phyloP scores from a whole-genome alignment of 345 rosid genomes.

The Eutrema japonicum region DNA sequence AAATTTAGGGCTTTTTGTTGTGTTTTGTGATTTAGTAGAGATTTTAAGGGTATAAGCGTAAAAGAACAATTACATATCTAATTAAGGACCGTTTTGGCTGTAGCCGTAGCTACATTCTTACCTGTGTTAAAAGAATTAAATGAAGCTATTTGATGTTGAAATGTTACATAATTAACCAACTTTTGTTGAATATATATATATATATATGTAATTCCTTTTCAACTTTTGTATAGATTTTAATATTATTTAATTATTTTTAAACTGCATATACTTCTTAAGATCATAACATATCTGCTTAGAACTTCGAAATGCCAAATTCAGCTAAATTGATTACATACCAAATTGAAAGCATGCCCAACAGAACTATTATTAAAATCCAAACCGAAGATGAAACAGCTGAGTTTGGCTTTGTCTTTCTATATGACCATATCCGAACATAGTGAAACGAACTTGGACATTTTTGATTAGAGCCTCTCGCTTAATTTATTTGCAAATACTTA shows the following conservation, averaged over 20 bases:
- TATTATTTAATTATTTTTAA: background rate
- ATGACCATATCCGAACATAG: background rate
- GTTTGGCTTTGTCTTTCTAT: background rate
- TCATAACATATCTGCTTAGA: background rate
- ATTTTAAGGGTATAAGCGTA: slow-evolving; percentile 20
- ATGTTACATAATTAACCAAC: background rate
- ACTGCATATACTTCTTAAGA: no score
- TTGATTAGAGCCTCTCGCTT: background rate
- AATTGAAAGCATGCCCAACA: no score
- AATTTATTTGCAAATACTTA: background rate
- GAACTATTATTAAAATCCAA: background rate
- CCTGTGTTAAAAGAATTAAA: background rate
- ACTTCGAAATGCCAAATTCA: background rate
- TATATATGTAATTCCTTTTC: background rate
- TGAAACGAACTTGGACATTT: no score
- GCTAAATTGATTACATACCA: no score
- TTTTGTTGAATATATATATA: no score
- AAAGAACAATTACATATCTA: background rate
- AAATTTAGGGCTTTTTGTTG: slow-evolving; percentile 17
- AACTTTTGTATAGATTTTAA: background rate
- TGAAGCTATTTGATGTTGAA: background rate
- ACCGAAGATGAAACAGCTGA: background rate
- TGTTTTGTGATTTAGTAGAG: background rate
- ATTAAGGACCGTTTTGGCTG: no score
- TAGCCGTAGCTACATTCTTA: background rate